phyloP scores from a whole-genome alignment of 257 asterid genomes.

The Ehretia macrophylla region DNA sequence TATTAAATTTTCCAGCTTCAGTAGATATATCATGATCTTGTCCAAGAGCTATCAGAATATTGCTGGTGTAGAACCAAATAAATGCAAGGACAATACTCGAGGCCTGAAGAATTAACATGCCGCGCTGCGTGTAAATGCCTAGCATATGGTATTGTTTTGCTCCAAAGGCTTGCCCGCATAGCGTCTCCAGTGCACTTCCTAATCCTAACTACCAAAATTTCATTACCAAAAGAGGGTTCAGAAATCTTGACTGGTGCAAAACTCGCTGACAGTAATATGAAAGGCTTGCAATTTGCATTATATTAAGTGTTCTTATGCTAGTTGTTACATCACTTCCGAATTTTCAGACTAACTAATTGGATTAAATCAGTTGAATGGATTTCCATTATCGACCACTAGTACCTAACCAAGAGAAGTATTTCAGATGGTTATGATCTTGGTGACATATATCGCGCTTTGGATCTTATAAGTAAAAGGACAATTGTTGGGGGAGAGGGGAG shows the following conservation, averaged over 20 bases:
- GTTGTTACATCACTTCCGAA: background rate
- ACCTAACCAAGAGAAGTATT: too few species aligned
- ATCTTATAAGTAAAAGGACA: too few species aligned
- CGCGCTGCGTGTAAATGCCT: constrained; percentile 49
- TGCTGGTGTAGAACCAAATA: constrained; percentile 48
- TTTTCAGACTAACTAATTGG: background rate
- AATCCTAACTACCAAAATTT: constrained; percentile 53
- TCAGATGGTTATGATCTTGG: too few species aligned
- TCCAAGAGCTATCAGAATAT: constrained; percentile 42
- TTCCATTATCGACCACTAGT: too few species aligned
- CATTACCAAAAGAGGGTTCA: background rate
- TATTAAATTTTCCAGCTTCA: constrained; percentile 52
- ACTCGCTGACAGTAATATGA: background rate
- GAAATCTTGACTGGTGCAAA: background rate
- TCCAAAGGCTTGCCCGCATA: constrained; percentile 68
- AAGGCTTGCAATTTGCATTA: background rate
- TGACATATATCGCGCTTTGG: too few species aligned
- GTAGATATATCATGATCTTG: constrained; percentile 49
- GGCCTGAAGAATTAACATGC: constrained; percentile 37
- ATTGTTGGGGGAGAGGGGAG: too few species aligned
- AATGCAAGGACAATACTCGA: constrained; percentile 38
- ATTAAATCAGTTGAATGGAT: too few species aligned
- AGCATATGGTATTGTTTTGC: constrained; percentile 54
- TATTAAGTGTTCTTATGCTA: too few species aligned
- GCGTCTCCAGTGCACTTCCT: constrained; percentile 69